A percentile compares a stretch with the other conserved stretches of the same genome.
Conservation (phyloP, 805 yeast species). For the Kluyveromyces siamensis region DNA sequence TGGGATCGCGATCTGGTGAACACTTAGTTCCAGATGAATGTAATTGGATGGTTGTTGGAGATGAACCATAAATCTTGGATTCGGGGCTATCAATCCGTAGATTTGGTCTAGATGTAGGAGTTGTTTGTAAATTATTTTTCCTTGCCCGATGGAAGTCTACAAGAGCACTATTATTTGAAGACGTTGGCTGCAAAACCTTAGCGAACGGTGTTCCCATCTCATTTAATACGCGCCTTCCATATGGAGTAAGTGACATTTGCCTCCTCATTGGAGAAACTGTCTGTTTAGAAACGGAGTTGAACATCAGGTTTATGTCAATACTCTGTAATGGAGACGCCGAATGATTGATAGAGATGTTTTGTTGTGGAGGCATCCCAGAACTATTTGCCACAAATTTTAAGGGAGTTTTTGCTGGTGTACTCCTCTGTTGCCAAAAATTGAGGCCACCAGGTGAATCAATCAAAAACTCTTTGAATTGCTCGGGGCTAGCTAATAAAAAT, state of each 20-base stretch:
- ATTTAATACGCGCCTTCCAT: slow-evolving; percentile 23
- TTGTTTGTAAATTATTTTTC: slow-evolving; percentile 12
- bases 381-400: slow-evolving; percentile 20
- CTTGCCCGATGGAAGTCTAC: slow-evolving; percentile 27
- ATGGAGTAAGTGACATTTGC: slow-evolving; percentile 25
- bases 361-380: background rate
- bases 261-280: slow-evolving; percentile 25
- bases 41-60: slow-evolving; percentile 29
- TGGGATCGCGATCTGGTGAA: slow-evolving; percentile 9
- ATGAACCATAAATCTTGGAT: slow-evolving; percentile 21
- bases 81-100: slow-evolving; percentile 8
- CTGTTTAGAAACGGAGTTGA: slow-evolving; percentile 16
- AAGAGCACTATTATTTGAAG: slow-evolving; percentile 25
- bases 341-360: background rate
- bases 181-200: slow-evolving; percentile 9
- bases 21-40: slow-evolving; percentile 28
- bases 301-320: slow-evolving; percentile 27
- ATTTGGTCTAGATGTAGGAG: background rate
- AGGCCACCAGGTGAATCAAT: slow-evolving; percentile 27
- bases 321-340: slow-evolving; percentile 21
- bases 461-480: slow-evolving; percentile 26
- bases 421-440: slow-evolving; percentile 20
- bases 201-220: slow-evolving; percentile 27
- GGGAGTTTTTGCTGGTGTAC: slow-evolving; percentile 29
- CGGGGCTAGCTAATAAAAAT: slow-evolving; percentile 27